Evolutionary conservation across 1,139 yeast species (phyloP).

Genomic region (Candida smagusa): DNA sequence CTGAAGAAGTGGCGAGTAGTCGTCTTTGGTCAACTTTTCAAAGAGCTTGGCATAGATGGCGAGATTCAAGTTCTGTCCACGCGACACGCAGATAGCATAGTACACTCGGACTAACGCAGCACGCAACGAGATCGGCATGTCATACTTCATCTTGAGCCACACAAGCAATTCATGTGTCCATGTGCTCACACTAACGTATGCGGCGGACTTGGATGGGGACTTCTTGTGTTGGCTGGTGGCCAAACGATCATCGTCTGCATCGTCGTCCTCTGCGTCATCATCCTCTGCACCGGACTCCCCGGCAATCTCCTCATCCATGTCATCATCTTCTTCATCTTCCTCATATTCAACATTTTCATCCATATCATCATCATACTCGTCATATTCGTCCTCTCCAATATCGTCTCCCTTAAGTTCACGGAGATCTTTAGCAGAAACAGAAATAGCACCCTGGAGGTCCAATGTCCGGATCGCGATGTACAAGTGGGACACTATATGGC

Average conservation of each 20-base stretch:
- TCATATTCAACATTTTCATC: constrained; percentile 33
- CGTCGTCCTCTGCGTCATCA: constrained; percentile 29
- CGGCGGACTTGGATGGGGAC: constrained; percentile 59
- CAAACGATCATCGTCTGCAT: constrained; percentile 41
- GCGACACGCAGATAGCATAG: constrained; percentile 67
- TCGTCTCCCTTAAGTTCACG: constrained; percentile 30
- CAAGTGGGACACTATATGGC: constrained; percentile 75
- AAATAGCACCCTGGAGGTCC: constrained; percentile 71
- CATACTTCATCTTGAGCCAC: constrained; percentile 78
- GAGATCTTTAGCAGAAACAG: constrained; percentile 64
- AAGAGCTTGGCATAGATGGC: constrained; percentile 66
- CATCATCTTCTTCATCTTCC: constrained; percentile 41
- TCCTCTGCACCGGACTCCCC: constrained; percentile 18
- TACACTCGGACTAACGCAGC: constrained; percentile 66
- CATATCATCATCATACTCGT: constrained; percentile 8
- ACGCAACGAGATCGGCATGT: constrained; percentile 68
- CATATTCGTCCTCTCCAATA: constrained; percentile 4
- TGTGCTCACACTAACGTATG: constrained; percentile 70
- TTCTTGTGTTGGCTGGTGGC: constrained; percentile 50
- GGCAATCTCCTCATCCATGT: constrained; percentile 23
- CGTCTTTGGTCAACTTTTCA: constrained; percentile 53
- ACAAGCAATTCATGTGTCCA: constrained; percentile 88
- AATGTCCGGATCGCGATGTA: constrained; percentile 75
- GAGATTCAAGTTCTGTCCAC: constrained; percentile 69
- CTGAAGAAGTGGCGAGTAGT: constrained; percentile 31